Evolutionary conservation across 2,329 filamentous ascomycete species (phyloP), one percentile per base, ranked within the genome.

Genomic region (Didymella segeticola): DNA sequence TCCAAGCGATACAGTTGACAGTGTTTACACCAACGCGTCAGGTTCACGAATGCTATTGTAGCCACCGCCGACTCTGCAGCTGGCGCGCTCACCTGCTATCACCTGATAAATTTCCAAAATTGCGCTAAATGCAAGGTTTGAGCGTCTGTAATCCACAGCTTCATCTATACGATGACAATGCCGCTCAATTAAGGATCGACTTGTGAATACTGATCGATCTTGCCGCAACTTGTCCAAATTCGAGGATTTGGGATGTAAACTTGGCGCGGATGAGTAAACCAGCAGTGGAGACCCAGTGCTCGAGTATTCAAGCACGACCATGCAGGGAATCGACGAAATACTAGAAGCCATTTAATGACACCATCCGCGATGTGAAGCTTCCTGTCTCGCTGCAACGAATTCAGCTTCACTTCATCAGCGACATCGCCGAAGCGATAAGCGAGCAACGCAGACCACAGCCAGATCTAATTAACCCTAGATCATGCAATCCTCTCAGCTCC

Each of bases 261-360:
- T 47, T 27, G 49, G 53, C 10, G 39, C 29, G 14, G 29, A 37
- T 25, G 43, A 51, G 26, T 59, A 45, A 49, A n/a, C 46, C 29
- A 27, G 12, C 6, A 20, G 22, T 19, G 31, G 22, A 27, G 43
- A 46, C 22, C 43, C 30, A 34, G 31, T 25, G 7, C 26, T 33
- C 20, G 36, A 41, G 23, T 29, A 48, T 39, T 51, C 43, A 56
- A 33, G 19, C 50, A 48, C 3, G 63, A 67, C 22, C 57, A 51
- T 34, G 47, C 41, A 31, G 64, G 64, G 12, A 58, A 56, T 25
- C 58, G 49, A 11, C 56, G 60, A 9, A 61, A 67, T 39, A 51
- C 58, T 2, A 56, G 63, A 20, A 46, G 60, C 12, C 57, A 57
- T 39, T 66, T 63, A 53, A 43, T 8, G 56, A 56, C 34, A 58